A percentile compares a stretch with the other conserved stretches of the same genome.
phyloP scores from a whole-genome alignment of 139 green algal species.

The Chlorella sp. region DNA sequence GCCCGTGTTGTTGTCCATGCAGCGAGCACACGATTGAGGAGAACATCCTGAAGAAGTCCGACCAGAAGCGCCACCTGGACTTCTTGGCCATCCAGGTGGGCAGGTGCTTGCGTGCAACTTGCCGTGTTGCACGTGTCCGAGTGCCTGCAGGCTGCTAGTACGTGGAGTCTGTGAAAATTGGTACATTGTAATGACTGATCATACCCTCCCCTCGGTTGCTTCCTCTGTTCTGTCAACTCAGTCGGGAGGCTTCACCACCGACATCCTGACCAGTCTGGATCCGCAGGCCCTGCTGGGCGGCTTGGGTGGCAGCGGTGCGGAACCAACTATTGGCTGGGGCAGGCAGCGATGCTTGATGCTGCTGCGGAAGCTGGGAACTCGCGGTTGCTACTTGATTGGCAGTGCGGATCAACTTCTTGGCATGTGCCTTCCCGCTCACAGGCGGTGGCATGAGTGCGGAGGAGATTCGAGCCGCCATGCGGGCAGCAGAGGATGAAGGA shows the following conservation, averaged over 20 bases:
- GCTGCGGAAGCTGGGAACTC: too few relatives aligned
- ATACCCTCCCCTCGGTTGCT: neutral
- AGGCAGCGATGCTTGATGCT: too few relatives aligned
- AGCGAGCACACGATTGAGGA: constrained; percentile 94
- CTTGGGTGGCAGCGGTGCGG: constrained; percentile 4
- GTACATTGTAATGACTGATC: too few relatives aligned
- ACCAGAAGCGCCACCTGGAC: constrained; percentile 98
- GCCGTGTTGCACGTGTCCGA: too few relatives aligned
- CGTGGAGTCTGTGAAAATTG: too few relatives aligned
- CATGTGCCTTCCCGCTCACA: neutral
- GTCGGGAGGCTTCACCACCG: constrained; percentile 91
- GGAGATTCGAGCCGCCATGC: constrained; percentile 73
- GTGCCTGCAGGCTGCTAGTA: too few relatives aligned
- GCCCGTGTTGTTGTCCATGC: neutral
- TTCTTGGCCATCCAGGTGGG: constrained; percentile 93
- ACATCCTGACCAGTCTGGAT: constrained; percentile 73
- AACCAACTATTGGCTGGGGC: too few relatives aligned
- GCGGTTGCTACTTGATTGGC: too few relatives aligned
- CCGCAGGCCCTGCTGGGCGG: constrained; percentile 49
- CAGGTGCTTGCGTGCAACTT: too few relatives aligned
- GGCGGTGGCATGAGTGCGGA: constrained; percentile 35
- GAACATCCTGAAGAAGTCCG: constrained; percentile 97
- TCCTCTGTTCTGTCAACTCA: constrained; percentile 14
- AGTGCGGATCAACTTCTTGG: neutral
- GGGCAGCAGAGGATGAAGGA: constrained; percentile 81